Conservation (phyloP, 371 early-diverging fungal genomes). For the Lichtheimia ornata region DNA sequence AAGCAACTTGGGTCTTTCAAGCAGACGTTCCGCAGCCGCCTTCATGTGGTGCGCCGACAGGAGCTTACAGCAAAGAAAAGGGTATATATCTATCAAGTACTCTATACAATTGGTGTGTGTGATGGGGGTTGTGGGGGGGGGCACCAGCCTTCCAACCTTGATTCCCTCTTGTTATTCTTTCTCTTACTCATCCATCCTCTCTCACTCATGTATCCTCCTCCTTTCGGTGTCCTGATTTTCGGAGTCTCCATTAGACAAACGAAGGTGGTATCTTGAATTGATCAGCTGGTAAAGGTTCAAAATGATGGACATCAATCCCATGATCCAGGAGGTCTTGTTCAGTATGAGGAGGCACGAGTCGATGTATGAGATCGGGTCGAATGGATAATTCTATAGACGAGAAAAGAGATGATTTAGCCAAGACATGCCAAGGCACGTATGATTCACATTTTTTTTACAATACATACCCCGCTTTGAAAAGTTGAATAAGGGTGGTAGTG, state of each 20-base stretch:
- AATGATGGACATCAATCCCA: slow-evolving; percentile 48
- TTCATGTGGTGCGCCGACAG: no score
- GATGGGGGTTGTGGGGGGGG: no score
- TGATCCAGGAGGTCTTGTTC: slow-evolving; percentile 46
- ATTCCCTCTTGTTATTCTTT: background rate
- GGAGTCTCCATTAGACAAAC: slow-evolving; percentile 7
- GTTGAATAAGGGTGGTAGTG: slow-evolving; percentile 87
- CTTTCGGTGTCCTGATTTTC: background rate
- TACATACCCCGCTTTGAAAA: slow-evolving; percentile 76
- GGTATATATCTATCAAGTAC: no score
- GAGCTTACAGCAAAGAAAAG: no score
- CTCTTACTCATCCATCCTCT: background rate
- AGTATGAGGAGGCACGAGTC: slow-evolving; percentile 65
- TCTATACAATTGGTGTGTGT: no score
- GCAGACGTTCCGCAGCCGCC: no score
- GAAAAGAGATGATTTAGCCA: background rate
- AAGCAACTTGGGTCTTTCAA: no score
- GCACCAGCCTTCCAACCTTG: background rate
- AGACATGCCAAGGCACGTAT: background rate
- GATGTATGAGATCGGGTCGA: slow-evolving; percentile 57
- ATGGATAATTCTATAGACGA: slow-evolving; percentile 46
- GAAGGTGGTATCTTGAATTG: slow-evolving; percentile 31
- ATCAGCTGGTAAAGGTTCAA: slow-evolving; percentile 45
- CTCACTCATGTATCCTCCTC: background rate
- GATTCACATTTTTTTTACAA: no score